Evolutionary conservation across 192 early-diverging fungal genomes (phyloP), one percentile per base, ranked within the genome.

Genomic region (Phycomyces blakesleeanus): DNA sequence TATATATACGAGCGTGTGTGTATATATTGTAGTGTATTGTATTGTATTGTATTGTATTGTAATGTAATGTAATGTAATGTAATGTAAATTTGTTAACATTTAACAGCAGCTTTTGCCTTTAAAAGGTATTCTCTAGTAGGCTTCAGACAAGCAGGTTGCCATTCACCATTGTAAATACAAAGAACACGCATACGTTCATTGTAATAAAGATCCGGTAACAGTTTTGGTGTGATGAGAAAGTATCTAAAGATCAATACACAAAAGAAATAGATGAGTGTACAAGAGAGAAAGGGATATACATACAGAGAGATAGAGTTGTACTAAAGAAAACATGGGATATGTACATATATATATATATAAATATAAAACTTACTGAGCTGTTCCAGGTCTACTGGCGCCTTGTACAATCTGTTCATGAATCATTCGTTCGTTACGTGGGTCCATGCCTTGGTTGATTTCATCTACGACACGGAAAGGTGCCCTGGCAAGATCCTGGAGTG

Each of bases 381-480:
- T 88, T 22, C 81, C 83, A 0, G 60, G 63, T 50, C 75, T 67
- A 67, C 91, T 95, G 0, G 93, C 94, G 10, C 83, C 87, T 20
- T 89, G 68, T 29, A 99, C 94, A 47, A 99, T 84, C 63, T 93
- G 91, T 16, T 81, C 67, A 78, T 99, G 97, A n/a, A 98, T 88
- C 76, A 96, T 77, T 21, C 97, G 83, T 71, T 99, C 97, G 72
- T 98, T 99, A 37, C 89, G 82, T 29, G 92, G 90, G 75, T 99
- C 97, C 97, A 99, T 98, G 53, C 97, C 97, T 71, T 99, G 97
- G 71, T 99, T 99, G 62, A 99, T 99, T 76, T 99, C 97, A 79
- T 99, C 97, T 12, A 99, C 97, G 0, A 98, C 92, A 55, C 97
- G 88, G 87, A 99, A 99, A 16, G 97, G 96, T 9, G 93, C 83